Conservation (phyloP, 1,284 basidiomycete species). For the Trichosporon faecale region DNA sequence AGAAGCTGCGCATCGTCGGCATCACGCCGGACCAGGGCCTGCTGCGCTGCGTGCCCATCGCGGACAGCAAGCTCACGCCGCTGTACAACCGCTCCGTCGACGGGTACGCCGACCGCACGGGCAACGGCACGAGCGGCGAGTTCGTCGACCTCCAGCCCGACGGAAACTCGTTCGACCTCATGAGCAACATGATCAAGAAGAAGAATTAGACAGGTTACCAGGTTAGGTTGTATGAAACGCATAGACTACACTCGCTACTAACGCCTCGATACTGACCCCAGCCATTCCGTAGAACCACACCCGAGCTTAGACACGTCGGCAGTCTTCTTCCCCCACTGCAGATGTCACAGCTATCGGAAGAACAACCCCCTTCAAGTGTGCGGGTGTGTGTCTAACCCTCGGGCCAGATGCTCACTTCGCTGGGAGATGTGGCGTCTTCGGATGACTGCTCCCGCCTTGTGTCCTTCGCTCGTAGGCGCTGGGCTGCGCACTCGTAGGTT, state of each 20-base stretch:
- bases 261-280: not conserved
- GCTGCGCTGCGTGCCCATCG: constrained; percentile 70
- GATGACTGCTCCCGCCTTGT: constrained; percentile 4
- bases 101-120: constrained; percentile 39
- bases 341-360: constrained; percentile 45
- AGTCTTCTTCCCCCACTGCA: constrained; percentile 29
- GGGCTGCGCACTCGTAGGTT: constrained; percentile 1
- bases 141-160: constrained; percentile 77
- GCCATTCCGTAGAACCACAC: not conserved
- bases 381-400: not conserved
- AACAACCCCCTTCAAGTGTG: constrained; percentile 18
- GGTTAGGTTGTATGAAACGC: constrained; percentile 3
- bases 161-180: constrained; percentile 94
- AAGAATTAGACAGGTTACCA: constrained; percentile 57
- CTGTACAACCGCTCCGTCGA: constrained; percentile 38
- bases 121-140: constrained; percentile 20
- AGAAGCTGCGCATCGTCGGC: constrained; percentile 71
- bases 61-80: constrained; percentile 46
- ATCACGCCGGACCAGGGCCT: constrained; percentile 86
- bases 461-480: not conserved
- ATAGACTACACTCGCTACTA: not conserved
- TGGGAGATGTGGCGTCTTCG: constrained; percentile 11
- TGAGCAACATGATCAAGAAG: constrained; percentile 78
- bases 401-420: not conserved
- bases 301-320: constrained; percentile 44